A percentile compares a stretch with the other conserved stretches of the same genome.
phyloP scores from a whole-genome alignment of 1,284 basidiomycete genomes.

The Puccinia horiana region DNA sequence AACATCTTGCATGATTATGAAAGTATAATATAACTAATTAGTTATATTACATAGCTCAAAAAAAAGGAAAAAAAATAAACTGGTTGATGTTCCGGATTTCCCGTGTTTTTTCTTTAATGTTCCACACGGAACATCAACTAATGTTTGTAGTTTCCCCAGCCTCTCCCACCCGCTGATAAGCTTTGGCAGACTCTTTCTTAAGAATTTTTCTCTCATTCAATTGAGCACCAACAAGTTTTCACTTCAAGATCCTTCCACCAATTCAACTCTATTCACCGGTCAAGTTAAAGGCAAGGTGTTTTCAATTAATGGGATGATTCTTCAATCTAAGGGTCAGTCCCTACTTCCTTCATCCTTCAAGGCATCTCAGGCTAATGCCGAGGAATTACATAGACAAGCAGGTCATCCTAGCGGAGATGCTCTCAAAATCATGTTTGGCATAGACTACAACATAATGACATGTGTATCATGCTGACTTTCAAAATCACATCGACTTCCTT shows the following conservation, averaged over 20 bases:
- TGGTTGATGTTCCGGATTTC: no score
- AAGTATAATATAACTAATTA: no score
- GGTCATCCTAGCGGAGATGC: background rate
- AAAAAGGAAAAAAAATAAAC: no score
- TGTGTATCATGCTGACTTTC: constrained; percentile 12
- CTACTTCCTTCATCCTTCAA: background rate
- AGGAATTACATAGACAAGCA: background rate
- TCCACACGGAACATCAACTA: no score
- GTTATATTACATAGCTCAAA: no score
- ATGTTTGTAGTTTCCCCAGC: no score
- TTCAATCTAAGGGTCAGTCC: background rate
- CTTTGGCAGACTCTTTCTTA: constrained; percentile 14
- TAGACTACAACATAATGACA: background rate
- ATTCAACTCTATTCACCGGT: background rate
- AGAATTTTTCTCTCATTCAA: background rate
- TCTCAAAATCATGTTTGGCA: no score
- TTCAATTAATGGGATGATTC: background rate
- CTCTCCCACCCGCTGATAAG: constrained; percentile 4
- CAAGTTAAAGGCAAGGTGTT: background rate
- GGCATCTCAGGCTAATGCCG: background rate
- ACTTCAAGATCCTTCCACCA: background rate
- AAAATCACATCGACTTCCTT: constrained; percentile 12
- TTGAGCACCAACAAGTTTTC: background rate
- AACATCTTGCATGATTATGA: no score
- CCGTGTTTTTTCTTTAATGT: no score